Evolutionary conservation across 2,329 filamentous ascomycete species (phyloP), one percentile per base, ranked within the genome.

Genomic region (Akanthomyces uredinophilus): DNA sequence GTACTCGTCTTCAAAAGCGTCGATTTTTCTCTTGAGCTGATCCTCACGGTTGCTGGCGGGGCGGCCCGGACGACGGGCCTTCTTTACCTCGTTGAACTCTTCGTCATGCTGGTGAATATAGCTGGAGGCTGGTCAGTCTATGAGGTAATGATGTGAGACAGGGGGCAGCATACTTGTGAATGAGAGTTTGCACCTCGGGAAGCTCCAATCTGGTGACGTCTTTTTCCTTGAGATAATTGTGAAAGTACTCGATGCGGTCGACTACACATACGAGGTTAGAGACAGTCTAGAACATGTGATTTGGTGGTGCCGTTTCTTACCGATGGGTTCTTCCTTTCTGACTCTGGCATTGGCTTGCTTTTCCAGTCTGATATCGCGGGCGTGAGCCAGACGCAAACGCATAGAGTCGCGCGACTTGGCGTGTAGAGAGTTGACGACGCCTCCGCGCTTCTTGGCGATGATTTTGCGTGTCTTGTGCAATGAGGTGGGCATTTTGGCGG

Each of bases 381-480:
- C 83, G 65, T 86, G 85, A 22, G 95, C 95, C 69, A 87, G 85
- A 73, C 92, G 89, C 65, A 98, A 79, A 57, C 91, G 85, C 70
- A 89, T 85, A 4, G 92, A 90, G 79, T 98, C 91, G 67, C 95
- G 84, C 64, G 92, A 96, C 73, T 92, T 92, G 75, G 92, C 89
- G 71, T 98, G 94, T 24, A 98, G 82, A 14, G 88, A 83, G 35
- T 88, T 87, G 52, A 91, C 83, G 44, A 87, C 86, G 22, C 87
- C 86, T 66, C 87, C 86, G 67, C 89, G 87, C 83, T 97, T 97
- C 79, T 96, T 96, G 39, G 87, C 80, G 66, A 98, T 94, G 66
- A 92, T 87, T 78, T 98, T 98, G 65, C 90, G 86, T 22, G 95
- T 90, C 73, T 97, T 98, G 66, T 86, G 79, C 7, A 97, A 78